A percentile compares a stretch with the other conserved stretches of the same genome.
phyloP scores from a whole-genome alignment of 1,284 basidiomycete species.

The Papiliotrema terrestris region DNA sequence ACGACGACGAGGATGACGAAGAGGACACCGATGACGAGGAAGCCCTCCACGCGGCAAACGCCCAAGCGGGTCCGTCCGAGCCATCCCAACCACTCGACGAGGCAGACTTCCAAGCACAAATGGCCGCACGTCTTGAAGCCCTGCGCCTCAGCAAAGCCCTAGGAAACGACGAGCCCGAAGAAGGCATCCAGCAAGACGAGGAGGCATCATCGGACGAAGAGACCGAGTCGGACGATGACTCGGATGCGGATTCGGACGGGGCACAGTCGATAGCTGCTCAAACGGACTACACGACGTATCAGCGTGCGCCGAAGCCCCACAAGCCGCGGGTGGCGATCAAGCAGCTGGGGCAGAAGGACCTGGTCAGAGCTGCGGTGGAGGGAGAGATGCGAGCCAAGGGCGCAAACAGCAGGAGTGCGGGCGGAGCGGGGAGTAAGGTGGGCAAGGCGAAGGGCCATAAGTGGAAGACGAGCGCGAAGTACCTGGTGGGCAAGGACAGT shows the following conservation, averaged over 20 bases:
- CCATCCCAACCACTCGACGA: slow-evolving; percentile 23
- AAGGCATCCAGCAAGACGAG: slow-evolving; percentile 4
- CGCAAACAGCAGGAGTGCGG: neutral
- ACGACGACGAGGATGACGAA: slow-evolving; percentile 43
- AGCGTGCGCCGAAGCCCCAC: slow-evolving; percentile 10
- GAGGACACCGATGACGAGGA: slow-evolving; percentile 47
- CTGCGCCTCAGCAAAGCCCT: slow-evolving; percentile 38
- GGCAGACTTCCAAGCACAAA: slow-evolving; percentile 22
- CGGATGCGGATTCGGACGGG: slow-evolving; percentile 2
- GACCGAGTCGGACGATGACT: slow-evolving; percentile 24
- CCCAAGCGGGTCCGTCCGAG: neutral
- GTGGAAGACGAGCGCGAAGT: slow-evolving; percentile 68
- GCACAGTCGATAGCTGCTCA: slow-evolving; percentile 25
- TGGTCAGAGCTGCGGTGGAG: slow-evolving; percentile 62
- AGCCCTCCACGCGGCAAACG: neutral
- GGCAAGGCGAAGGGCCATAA: slow-evolving; percentile 78
- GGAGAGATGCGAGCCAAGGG: slow-evolving; percentile 63
- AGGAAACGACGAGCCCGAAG: slow-evolving; percentile 34
- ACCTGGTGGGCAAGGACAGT: slow-evolving; percentile 61
- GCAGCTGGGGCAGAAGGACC: slow-evolving; percentile 38
- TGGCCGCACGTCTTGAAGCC: slow-evolving; percentile 31
- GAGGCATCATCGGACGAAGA: slow-evolving; percentile 11
- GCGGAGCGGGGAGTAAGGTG: slow-evolving; percentile 65
- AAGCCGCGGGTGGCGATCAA: slow-evolving; percentile 7
- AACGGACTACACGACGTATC: slow-evolving; percentile 42